phyloP scores from a whole-genome alignment of 352 stramenopile species.

The Detonula confervacea region DNA sequence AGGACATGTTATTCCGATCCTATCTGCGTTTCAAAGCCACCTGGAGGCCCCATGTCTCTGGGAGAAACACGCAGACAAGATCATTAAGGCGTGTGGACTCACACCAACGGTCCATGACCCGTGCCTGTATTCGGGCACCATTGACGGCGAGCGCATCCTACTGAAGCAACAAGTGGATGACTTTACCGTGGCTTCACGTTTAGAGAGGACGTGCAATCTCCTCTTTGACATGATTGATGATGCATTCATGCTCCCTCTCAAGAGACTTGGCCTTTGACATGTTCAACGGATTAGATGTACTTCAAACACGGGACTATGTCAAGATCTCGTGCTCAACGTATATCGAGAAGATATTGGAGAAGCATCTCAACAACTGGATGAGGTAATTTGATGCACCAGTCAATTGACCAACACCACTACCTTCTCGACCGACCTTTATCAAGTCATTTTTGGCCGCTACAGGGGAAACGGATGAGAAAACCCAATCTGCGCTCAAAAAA shows the following conservation, averaged over 20 bases:
- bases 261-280: slow-evolving; percentile 25
- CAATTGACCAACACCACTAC: background rate
- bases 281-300: slow-evolving; percentile 49
- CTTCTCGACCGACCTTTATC: background rate
- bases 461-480: background rate
- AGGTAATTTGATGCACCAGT: background rate
- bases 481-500: background rate
- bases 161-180: slow-evolving; percentile 50
- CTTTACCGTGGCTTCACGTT: slow-evolving; percentile 22
- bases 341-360: background rate
- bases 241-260: slow-evolving; percentile 22
- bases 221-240: slow-evolving; percentile 16
- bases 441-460: background rate
- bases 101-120: slow-evolving; percentile 36
- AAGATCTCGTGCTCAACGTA: slow-evolving; percentile 17
- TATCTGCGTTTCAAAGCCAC: slow-evolving; percentile 57
- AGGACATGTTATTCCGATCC: slow-evolving; percentile 36
- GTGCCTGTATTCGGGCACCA: slow-evolving; percentile 17
- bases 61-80: slow-evolving; percentile 29
- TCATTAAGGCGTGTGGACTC: slow-evolving; percentile 25
- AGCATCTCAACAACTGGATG: background rate
- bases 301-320: slow-evolving; percentile 39
- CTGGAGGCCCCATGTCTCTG: slow-evolving; percentile 49
- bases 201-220: slow-evolving; percentile 1
- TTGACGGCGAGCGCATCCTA: slow-evolving; percentile 17